Base-by-base conservation (phyloP, 2,329 filamentous ascomycete species). In the Aspergillus fumigatiaffinis region DNA sequence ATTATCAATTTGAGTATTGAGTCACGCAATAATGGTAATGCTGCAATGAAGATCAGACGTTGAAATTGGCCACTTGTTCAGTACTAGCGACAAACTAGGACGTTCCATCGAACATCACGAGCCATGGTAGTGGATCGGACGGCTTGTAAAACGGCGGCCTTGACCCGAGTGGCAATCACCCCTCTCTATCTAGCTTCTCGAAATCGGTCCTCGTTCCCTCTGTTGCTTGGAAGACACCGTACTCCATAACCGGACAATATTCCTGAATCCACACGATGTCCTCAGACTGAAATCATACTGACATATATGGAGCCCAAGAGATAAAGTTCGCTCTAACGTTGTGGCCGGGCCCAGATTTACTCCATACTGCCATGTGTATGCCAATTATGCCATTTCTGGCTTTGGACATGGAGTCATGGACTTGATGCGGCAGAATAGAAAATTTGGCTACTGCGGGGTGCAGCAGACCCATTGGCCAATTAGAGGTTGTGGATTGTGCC, bases 381-480 rank as follows among this genome's bases (percentile, higher is more conserved):
- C 14, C 17, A 41, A n/a, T 23, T n/a, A 25, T 51, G 25, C 14
- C 21, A 41, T 41, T 23, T 3, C 20, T 3, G 12, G 26, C 44
- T 17, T 47, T 54, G 48, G 23, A 50, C 28, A 29, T 55, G 42
- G 23, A 51, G 23, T 50, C 26, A 28, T 55, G 48, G 23, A 51
- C 53, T 21, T 44, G 50, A 51, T 38, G 32, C 32, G 14, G 32
- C 14, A 38, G 32, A 38, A 38, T 7, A 10, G 23, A n/a, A 47
- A 47, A 47, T 6, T 47, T 47, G 44, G 44, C 44, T 47, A 47
- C 54, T 61, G 57, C 58, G 57, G 60, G 57, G 60, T 60, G 58
- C 58, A 60, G 58, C 51, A 28, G 17, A 14, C 14, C 9, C 51
- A 60, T 62, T 58, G 58, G 38, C 60, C 60, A 62, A 60, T 62